phyloP scores from a whole-genome alignment of 495 filamentous ascomycete species.

The Talaromyces liani region DNA sequence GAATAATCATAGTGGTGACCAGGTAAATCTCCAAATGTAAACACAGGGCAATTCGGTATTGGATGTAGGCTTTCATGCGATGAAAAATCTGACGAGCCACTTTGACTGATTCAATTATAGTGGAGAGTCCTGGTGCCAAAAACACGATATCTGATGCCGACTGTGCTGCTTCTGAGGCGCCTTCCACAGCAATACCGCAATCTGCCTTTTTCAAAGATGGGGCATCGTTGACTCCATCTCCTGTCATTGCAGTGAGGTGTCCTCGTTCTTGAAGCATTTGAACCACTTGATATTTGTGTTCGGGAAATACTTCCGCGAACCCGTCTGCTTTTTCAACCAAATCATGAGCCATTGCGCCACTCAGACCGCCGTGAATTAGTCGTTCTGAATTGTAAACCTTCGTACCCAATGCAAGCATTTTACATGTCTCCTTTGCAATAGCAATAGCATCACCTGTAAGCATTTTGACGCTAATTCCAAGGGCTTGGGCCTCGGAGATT shows the following conservation, averaged over 20 bases:
- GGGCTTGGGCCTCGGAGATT: conserved; percentile 62
- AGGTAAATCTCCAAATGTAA: conserved; percentile 68
- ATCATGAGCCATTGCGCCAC: conserved; percentile 62
- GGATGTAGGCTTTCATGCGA: conserved; percentile 73
- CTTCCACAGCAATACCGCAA: conserved; percentile 65
- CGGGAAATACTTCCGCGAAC: conserved; percentile 86
- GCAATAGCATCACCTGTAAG: conserved; percentile 68
- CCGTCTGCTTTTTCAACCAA: conserved; percentile 67
- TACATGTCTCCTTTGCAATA: conserved; percentile 71
- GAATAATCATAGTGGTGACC: conserved; percentile 65
- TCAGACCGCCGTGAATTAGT: conserved; percentile 62
- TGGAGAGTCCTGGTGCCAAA: conserved; percentile 64
- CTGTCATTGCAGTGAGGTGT: conserved; percentile 96
- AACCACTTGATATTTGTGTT: conserved; percentile 97
- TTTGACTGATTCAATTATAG: conserved; percentile 69
- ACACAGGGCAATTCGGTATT: conserved; percentile 71
- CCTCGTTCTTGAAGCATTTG: conserved; percentile 95
- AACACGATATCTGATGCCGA: conserved; percentile 71
- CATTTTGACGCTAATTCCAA: conserved; percentile 71
- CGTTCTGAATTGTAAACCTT: conserved; percentile 70
- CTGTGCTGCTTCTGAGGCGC: conserved; percentile 65
- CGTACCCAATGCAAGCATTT: conserved; percentile 66
- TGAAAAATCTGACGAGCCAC: conserved; percentile 71
- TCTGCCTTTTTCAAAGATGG: conserved; percentile 95
- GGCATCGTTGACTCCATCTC: conserved; percentile 96